These are phyloP conservation scores for Fusarium staphyleae DNA, from an alignment of 2,329 filamentous ascomycete species.

Conservation along the genomic window DNA sequence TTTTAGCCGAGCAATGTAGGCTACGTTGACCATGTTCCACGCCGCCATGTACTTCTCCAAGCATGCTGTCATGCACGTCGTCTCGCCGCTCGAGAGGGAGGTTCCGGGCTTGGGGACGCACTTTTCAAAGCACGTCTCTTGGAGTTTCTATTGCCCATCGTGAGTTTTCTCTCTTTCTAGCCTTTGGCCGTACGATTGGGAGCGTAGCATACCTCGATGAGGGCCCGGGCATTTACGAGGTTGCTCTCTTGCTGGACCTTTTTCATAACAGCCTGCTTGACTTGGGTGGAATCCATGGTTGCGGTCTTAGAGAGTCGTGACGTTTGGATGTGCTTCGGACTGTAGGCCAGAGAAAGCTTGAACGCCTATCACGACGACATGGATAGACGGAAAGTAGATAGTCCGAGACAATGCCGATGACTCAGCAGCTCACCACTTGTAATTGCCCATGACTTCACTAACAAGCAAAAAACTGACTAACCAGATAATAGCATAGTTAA, in stretches of 20 bases:
- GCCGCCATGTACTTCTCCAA: constrained; percentile 86
- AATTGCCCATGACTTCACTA: too few species aligned
- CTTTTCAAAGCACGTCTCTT: constrained; percentile 81
- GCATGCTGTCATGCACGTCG: constrained; percentile 75
- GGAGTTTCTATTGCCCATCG: constrained; percentile 68
- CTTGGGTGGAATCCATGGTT: constrained; percentile 63
- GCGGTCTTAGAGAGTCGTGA: constrained; percentile 34
- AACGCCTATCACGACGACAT: constrained; percentile 15
- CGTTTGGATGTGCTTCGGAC: constrained; percentile 20
- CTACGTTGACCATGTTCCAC: constrained; percentile 76
- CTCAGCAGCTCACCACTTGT: too few species aligned
- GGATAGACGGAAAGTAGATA: constrained; percentile 25
- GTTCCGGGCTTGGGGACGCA: constrained; percentile 75
- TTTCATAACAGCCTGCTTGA: constrained; percentile 69
- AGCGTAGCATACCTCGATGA: constrained; percentile 67
- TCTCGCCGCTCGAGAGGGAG: constrained; percentile 71
- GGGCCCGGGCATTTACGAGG: constrained; percentile 70
- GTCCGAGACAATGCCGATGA: constrained; percentile 18
- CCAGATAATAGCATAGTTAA: too few species aligned
- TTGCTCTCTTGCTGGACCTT: constrained; percentile 70
- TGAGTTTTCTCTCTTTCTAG: constrained; percentile 15
- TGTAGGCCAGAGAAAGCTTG: constrained; percentile 19
- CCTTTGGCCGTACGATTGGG: constrained; percentile 8
- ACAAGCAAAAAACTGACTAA: too few species aligned
- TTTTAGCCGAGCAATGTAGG: constrained; percentile 71